Base-by-base conservation (phyloP, 2,329 filamentous ascomycete species). In the Cytospora chrysosperma region DNA sequence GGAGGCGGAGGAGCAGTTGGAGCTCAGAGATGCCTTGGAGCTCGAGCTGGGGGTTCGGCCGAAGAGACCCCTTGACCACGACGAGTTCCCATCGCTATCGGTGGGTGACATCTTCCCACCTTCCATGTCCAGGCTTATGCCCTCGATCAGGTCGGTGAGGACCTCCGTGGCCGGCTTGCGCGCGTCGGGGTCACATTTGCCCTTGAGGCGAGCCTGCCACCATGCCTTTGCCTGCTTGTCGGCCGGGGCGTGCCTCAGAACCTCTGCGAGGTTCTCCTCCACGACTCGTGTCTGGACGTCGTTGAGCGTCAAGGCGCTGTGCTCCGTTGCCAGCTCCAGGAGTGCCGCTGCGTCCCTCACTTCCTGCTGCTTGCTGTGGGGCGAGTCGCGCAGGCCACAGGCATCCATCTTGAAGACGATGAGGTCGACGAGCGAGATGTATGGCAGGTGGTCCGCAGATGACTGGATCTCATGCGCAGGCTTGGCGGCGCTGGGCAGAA, bases 401-500 rank as follows among this genome's bases (percentile, higher is more conserved):
- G 64, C 61, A 27, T 66, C 64, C 64, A 66, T 66, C 54, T 66
- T 66, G 57, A 66, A 64, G 15, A 66, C 64, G 49, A 66, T 58
- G 28, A 66, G 59, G 49, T 66, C 64, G 30, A 52, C 37, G 12
- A 66, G 53, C 26, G 56, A 61, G 54, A 66, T 53, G 54, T 66
- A 66, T 13, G 64, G 64, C 49, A 66, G 57, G 30, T 61, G 30
- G 15, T 47, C 56, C 4, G 61, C 52, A 10, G 53, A 27, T 1
- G 64, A 30, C 15, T 56, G 51, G 57, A 66, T 61, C n/a, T 64
- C 61, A 28, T 57, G 62, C 12, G 59, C 61, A 1, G 52, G 64
- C 49, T 57, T 64, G 12, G 61, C 64, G 10, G 64, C 61, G 53
- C 57, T 53, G 26, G 64, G 64, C 34, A 66, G 64, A 5, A 61